Percentiles rank a stretch among this genome's conserved stretches.
Evolutionary conservation across 441 rosid species (phyloP).

Genomic region (Erysimum cheiri): DNA sequence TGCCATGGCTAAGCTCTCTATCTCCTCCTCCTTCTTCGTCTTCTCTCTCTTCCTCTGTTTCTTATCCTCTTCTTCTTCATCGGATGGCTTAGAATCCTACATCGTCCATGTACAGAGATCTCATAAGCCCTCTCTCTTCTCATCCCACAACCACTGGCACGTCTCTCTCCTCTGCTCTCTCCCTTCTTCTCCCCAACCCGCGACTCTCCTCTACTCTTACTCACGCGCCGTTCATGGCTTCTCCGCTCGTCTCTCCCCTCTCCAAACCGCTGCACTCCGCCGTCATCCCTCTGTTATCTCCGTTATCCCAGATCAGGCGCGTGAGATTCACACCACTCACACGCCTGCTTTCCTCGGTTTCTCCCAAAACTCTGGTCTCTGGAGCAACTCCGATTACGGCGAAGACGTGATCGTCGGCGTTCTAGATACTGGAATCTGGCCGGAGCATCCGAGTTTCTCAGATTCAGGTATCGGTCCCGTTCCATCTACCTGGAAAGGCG

Average conservation of each 20-base stretch:
- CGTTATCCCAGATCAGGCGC: conserved; percentile 66
- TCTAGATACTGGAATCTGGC: conserved; percentile 89
- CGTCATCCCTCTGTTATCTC: conserved; percentile 61
- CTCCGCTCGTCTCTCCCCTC: conserved; percentile 66
- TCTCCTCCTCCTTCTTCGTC: conserved; percentile 40
- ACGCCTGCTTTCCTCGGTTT: conserved; percentile 78
- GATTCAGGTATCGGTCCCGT: conserved; percentile 55
- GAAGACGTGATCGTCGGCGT: conserved; percentile 79
- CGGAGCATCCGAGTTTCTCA: conserved; percentile 69
- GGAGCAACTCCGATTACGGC: conserved; percentile 68
- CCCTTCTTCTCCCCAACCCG: conserved; percentile 54
- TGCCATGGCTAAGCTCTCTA: conserved; percentile 55
- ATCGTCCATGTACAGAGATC: conserved; percentile 68
- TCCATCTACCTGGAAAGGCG: conserved; percentile 71
- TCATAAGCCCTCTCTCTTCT: conserved; percentile 64
- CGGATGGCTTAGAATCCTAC: conserved; percentile 51
- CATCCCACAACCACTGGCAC: conserved; percentile 64
- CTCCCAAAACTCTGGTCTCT: conserved; percentile 61
- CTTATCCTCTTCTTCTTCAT: conserved; percentile 30
- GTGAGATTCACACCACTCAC: conserved; percentile 79
- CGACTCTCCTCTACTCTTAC: conserved; percentile 70
- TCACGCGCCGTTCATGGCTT: conserved; percentile 61
- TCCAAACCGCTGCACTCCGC: conserved; percentile 56
- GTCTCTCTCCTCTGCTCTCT: conserved; percentile 59
- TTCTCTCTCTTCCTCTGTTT: conserved; percentile 39